These are phyloP conservation scores for Cryoendolithus antarcticus DNA, from an alignment of 2,329 filamentous ascomycete genomes.

Conservation along the genomic window DNA sequence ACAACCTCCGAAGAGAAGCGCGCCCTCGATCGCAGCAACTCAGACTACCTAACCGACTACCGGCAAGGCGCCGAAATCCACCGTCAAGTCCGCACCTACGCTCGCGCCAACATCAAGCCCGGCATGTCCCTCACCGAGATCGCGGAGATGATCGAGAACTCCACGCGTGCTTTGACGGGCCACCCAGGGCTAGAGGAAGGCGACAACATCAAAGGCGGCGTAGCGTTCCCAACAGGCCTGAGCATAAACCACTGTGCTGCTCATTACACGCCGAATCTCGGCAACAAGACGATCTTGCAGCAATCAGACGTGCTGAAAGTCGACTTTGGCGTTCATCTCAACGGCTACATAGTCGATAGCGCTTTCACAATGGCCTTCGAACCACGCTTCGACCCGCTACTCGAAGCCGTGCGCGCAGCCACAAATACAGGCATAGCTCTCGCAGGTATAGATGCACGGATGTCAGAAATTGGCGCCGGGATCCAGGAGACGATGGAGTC, in stretches of 20 bases:
- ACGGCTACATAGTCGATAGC: constrained; percentile 68
- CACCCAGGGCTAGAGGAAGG: constrained; percentile 67
- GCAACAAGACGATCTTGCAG: constrained; percentile 56
- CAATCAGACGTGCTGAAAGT: constrained; percentile 71
- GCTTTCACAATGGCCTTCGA: constrained; percentile 72
- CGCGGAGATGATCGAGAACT: constrained; percentile 75
- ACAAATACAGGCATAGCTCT: constrained; percentile 49
- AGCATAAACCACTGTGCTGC: constrained; percentile 42
- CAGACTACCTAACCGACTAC: constrained; percentile 68
- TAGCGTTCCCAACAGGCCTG: constrained; percentile 46
- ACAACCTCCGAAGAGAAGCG: constrained; percentile 71
- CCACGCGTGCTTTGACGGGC: constrained; percentile 63
- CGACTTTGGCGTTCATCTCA: constrained; percentile 71
- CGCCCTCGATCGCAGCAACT: constrained; percentile 55
- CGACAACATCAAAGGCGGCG: constrained; percentile 50
- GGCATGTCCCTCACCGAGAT: constrained; percentile 72
- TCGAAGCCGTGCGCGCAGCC: constrained; percentile 60
- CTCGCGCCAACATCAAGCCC: constrained; percentile 62
- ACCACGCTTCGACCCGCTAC: constrained; percentile 59
- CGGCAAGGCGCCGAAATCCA: constrained; percentile 81
- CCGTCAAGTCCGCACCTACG: constrained; percentile 74
- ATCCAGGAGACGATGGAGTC: constrained; percentile 53
- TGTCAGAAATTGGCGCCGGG: constrained; percentile 42
- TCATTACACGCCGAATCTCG: constrained; percentile 46
- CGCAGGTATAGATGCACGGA: constrained; percentile 43